Conservation (phyloP, 2,329 filamentous ascomycete genomes). For the Phoma sp. region DNA sequence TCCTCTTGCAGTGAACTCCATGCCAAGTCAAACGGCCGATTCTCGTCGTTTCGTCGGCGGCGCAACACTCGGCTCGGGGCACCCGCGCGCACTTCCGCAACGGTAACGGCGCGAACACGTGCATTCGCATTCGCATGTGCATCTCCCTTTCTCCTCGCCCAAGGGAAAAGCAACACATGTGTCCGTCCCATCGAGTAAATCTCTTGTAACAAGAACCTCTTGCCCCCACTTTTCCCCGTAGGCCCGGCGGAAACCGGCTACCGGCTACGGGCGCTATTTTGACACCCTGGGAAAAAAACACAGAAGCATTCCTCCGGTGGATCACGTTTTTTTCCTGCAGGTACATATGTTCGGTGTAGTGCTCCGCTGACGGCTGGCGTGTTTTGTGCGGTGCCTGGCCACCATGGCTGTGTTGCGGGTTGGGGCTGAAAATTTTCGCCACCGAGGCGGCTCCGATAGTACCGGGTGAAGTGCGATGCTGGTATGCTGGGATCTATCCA, state of each 20-base stretch:
- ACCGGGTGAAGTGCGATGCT: neutral
- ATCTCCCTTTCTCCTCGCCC: conserved; percentile 18
- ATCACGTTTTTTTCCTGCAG: conserved; percentile 8
- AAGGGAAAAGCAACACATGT: neutral
- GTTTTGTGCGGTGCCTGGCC: neutral
- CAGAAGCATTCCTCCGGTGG: too few species aligned
- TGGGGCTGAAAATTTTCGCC: conserved; percentile 13
- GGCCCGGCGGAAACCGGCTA: conserved; percentile 12
- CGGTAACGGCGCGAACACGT: too few species aligned
- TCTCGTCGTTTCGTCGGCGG: neutral
- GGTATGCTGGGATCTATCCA: neutral
- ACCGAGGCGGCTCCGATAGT: conserved; percentile 9
- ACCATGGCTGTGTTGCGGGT: neutral
- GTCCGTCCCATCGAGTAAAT: conserved; percentile 14
- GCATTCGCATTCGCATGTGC: too few species aligned
- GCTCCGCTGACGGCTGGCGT: neutral
- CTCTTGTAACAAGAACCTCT: conserved; percentile 9
- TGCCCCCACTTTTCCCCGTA: conserved; percentile 4
- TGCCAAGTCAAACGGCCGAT: too few species aligned
- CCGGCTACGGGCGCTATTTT: too few species aligned
- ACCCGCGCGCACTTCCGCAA: too few species aligned
- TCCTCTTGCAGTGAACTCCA: neutral
- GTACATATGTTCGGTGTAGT: conserved; percentile 2
- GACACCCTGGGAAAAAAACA: too few species aligned
- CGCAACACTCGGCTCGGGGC: too few species aligned